These are phyloP conservation scores for Ceratocystis lukuohia DNA, from an alignment of 2,329 filamentous ascomycete genomes.

Conservation along the genomic window DNA sequence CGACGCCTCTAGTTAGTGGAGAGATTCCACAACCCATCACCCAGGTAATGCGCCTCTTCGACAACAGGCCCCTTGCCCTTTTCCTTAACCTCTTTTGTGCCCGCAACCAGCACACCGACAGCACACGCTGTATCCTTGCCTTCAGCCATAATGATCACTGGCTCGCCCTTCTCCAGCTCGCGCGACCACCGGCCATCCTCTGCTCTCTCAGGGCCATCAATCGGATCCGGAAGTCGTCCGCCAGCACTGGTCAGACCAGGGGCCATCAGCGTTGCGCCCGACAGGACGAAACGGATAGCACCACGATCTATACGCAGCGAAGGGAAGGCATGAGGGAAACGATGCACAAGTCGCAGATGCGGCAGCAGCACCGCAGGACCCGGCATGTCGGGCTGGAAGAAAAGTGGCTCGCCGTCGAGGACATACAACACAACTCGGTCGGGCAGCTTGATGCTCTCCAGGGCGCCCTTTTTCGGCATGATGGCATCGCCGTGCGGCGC, in stretches of 20 bases:
- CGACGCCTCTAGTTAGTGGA: slow-evolving; percentile 30
- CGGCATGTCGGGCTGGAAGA: slow-evolving; percentile 63
- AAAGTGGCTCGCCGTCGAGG: slow-evolving; percentile 62
- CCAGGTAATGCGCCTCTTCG: slow-evolving; percentile 84
- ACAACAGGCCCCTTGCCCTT: slow-evolving; percentile 91
- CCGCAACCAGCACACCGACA: slow-evolving; percentile 68
- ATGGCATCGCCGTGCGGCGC: slow-evolving; percentile 84
- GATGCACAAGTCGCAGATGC: slow-evolving; percentile 78
- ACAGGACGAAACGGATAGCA: slow-evolving; percentile 91
- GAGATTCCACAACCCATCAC: slow-evolving; percentile 84
- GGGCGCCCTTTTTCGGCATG: slow-evolving; percentile 83
- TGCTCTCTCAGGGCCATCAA: slow-evolving; percentile 32
- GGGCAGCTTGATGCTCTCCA: slow-evolving; percentile 84
- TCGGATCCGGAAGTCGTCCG: slow-evolving; percentile 56
- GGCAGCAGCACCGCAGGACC: slow-evolving; percentile 59
- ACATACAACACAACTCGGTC: slow-evolving; percentile 84
- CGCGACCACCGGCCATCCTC: slow-evolving; percentile 44
- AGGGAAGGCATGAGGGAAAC: slow-evolving; percentile 73
- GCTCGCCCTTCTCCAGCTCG: slow-evolving; percentile 65
- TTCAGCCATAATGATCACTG: slow-evolving; percentile 82
- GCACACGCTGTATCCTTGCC: slow-evolving; percentile 87
- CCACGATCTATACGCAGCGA: slow-evolving; percentile 84
- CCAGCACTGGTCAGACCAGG: slow-evolving; percentile 78
- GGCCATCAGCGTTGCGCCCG: slow-evolving; percentile 89
- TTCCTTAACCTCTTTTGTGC: slow-evolving; percentile 82